Conservation (phyloP, 2,329 filamentous ascomycete genomes). For the Byssochlamys sp. region DNA sequence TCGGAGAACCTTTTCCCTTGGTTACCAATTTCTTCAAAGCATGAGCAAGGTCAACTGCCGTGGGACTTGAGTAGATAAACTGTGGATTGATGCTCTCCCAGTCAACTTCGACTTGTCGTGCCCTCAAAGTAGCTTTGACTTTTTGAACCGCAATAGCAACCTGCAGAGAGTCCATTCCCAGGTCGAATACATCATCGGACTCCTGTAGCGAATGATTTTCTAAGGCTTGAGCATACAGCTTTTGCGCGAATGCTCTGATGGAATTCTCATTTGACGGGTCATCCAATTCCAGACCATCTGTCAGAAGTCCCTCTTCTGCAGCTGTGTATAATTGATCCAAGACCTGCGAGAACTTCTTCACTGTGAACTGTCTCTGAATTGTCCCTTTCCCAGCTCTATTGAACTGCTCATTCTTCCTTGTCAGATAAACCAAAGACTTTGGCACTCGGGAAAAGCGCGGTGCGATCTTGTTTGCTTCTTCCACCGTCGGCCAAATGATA, state of each 20-base stretch:
- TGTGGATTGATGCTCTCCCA: constrained; percentile 4
- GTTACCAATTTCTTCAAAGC: constrained; percentile 2
- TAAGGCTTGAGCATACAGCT: constrained; percentile 2
- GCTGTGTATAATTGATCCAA: constrained; percentile 7
- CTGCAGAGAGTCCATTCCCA: constrained; percentile 10
- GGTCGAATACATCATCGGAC: constrained; percentile 7
- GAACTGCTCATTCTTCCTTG: constrained; percentile 4
- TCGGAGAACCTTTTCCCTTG: not conserved
- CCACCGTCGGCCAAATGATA: constrained; percentile 6
- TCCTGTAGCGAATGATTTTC: not conserved
- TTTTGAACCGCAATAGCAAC: constrained; percentile 3
- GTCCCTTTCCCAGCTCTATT: constrained; percentile 7
- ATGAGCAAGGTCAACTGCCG: constrained; percentile 4
- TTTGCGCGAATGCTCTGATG: not conserved
- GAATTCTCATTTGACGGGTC: constrained; percentile 1
- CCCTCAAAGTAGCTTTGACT: constrained; percentile 5
- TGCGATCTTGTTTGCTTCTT: constrained; percentile 7
- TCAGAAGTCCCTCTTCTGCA: constrained; percentile 2
- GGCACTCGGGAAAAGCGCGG: constrained; percentile 7
- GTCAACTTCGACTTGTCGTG: constrained; percentile 1
- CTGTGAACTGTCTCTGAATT: constrained; percentile 7
- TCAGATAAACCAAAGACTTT: constrained; percentile 5
- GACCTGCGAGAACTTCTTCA: constrained; percentile 6
- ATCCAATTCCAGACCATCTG: constrained; percentile 1
- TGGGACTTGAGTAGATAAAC: constrained; percentile 6